Evolutionary conservation across 768 basidiomycete species (phyloP), one percentile per base, ranked within the genome.

Genomic region (Mycena alexandri): DNA sequence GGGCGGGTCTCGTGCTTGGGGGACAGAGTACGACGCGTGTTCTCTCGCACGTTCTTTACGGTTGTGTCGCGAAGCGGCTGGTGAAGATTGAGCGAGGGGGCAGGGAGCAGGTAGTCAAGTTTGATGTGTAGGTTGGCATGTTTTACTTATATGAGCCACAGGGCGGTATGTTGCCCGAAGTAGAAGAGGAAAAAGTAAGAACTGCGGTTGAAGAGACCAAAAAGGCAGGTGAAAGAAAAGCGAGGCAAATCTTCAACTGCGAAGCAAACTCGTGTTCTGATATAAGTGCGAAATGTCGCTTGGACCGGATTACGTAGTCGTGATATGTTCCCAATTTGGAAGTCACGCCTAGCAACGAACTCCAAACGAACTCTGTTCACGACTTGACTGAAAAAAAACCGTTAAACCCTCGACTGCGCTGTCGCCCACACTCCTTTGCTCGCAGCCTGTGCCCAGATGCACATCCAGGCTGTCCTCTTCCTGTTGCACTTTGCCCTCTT

Each of bases 11-110:
- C 19, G 74, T 74, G 24, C 70, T 79, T 4, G 76, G 78, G 22
- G 83, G 82, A 19, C 80, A 83, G 62, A 84, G 86, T 42, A 81
- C 87, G 13, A 90, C 87, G 11, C 82, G 90, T 44, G 86, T 91
- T 17, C 76, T 94, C 14, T 94, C 87, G 11, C 82, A 90, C 46
- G 86, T 91, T 17, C 76, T 94, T 14, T 94, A 93, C 72, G 88
- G 83, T 2, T 93, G 93, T 73, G 91, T 94, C n/a, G 93, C 91
- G 17, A 94, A 94, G 79, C 83, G 91, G 67, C 78, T 94, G 57
- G 75, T 94, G 66, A 91, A 87, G 77, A 93, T 94, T 70, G 93
- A 94, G 57, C 82, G 93, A 47, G 87, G 91, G 21, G 86, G 88
- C 6, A 85, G 92, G 38, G 92, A 92, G 74, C 93, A 94, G 75